These are phyloP conservation scores for Aspergillus sp. DNA, from an alignment of 2,329 filamentous ascomycete species.

Conservation along the genomic window DNA sequence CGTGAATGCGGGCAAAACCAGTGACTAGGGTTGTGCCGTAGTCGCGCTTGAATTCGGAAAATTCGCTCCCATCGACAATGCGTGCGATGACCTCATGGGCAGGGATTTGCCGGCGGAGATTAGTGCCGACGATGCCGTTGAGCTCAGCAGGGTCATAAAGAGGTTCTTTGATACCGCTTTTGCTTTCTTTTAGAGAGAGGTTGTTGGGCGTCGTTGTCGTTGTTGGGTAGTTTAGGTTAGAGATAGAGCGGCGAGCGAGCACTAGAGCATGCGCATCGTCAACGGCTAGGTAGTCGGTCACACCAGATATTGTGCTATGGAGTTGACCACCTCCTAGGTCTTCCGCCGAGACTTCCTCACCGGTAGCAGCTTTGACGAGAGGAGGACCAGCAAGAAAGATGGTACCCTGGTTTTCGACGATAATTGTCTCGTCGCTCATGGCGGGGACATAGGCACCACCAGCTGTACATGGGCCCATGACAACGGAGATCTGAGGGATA, in stretches of 20 bases:
- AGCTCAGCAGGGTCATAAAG: slow-evolving; percentile 78
- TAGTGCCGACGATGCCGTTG: slow-evolving; percentile 84
- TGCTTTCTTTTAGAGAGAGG: slow-evolving; percentile 18
- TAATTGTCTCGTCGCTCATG: slow-evolving; percentile 98
- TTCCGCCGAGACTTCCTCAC: slow-evolving; percentile 86
- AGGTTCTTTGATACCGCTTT: slow-evolving; percentile 64
- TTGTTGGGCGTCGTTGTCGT: slow-evolving; percentile 33
- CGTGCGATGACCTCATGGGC: slow-evolving; percentile 90
- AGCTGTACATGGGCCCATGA: slow-evolving; percentile 96
- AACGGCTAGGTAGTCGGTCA: slow-evolving; percentile 92
- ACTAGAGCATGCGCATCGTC: slow-evolving; percentile 90
- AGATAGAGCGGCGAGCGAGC: slow-evolving; percentile 77
- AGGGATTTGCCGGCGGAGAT: slow-evolving; percentile 79
- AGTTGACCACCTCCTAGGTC: slow-evolving; percentile 87
- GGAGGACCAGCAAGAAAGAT: slow-evolving; percentile 96
- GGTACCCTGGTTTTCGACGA: slow-evolving; percentile 92
- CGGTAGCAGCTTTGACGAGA: slow-evolving; percentile 92
- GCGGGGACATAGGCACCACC: slow-evolving; percentile 94
- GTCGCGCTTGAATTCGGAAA: slow-evolving; percentile 90
- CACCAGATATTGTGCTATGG: slow-evolving; percentile 86
- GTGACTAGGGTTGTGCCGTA: slow-evolving; percentile 90
- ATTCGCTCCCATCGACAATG: slow-evolving; percentile 85
- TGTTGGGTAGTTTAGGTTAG: slow-evolving; percentile 84
- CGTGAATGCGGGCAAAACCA: slow-evolving; percentile 86
- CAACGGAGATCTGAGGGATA: slow-evolving; percentile 90